phyloP scores from a whole-genome alignment of 495 filamentous ascomycete species.

The Podospora sp. region DNA sequence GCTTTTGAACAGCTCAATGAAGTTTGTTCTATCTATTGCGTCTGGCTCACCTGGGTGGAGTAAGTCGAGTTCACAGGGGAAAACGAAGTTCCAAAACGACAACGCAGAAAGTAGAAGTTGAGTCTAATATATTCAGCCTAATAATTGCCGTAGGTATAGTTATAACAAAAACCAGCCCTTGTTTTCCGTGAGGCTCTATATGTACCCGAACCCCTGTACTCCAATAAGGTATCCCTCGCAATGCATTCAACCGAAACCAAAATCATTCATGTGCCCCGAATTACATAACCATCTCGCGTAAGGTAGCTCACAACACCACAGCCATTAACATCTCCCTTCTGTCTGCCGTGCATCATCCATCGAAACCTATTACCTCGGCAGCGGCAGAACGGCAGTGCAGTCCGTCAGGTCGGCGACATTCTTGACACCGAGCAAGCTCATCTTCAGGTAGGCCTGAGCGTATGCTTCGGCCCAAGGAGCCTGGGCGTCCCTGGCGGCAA shows the following conservation, averaged over 20 bases:
- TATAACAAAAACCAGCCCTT: not conserved
- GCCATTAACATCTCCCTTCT: too few relatives aligned
- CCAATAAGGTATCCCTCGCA: not conserved
- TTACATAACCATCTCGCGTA: not conserved
- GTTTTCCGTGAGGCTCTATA: not conserved
- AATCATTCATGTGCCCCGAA: not conserved
- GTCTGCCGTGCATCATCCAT: not conserved
- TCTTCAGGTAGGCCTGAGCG: slow-evolving; percentile 8
- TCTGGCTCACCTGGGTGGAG: too few relatives aligned
- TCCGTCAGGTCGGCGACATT: slow-evolving; percentile 5
- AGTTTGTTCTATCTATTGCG: too few relatives aligned
- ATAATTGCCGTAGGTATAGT: not conserved
- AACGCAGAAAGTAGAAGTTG: not conserved
- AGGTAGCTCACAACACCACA: not conserved
- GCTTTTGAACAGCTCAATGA: too few relatives aligned
- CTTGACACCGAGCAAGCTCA: slow-evolving; percentile 14
- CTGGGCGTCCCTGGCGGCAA: not conserved
- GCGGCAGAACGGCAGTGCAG: slow-evolving; percentile 8
- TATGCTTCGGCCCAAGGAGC: not conserved
- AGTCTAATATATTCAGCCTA: not conserved
- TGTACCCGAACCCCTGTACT: not conserved
- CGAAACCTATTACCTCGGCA: not conserved
- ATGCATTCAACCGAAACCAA: not conserved
- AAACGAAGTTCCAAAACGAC: too few relatives aligned
- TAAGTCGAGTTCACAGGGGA: too few relatives aligned